Base-by-base conservation (phyloP, 495 filamentous ascomycete species). In the Letharia columbiana region DNA sequence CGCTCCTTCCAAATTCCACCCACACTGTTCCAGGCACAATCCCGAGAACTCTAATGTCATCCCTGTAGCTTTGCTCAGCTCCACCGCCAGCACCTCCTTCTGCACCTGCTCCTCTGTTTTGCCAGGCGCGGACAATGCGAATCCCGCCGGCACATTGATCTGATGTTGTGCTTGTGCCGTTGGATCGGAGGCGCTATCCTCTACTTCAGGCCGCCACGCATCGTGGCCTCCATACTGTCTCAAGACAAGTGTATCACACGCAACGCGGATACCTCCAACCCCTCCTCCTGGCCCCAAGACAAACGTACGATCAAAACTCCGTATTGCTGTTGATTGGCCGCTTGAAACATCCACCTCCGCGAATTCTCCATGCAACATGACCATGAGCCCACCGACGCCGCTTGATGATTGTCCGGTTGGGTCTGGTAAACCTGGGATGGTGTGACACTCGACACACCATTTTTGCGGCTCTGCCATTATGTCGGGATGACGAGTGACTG, bases 291-390 rank as follows among this genome's bases (percentile, higher is more conserved):
- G 91, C 1, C 91, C 91, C 28, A 98, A 79, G 54, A 92, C 79
- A 69, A 98, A 91, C 0, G 86, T 90, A 33, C 93, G 86, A 67
- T 93, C 89, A 76, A 96, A 98, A 69, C 88, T 90, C 67, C 93
- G 87, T 6, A 74, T 78, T 64, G 82, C 81, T 39, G 83, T 81
- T 28, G 71, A 37, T 64, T 84, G 82, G 44, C 82, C 76, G 8
- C 70, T 75, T 10, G 78, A 71, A n/a, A 74, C 67, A 69, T 87
- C 82, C 11, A 84, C 75, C 69, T 98, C 93, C 54, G 94, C 85
- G 65, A 90, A 96, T 69, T 92, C 88, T 63, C 92, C 89, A 68
- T 93, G 87, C 42, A 94, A 81, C 56, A 83, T 89, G 71, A 96
- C 85, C 31, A 92, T 81, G 66, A 96, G 81, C 39, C 92, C 92